Base-by-base conservation (phyloP, 768 basidiomycete genomes). In the Collybiopsis confluens region DNA sequence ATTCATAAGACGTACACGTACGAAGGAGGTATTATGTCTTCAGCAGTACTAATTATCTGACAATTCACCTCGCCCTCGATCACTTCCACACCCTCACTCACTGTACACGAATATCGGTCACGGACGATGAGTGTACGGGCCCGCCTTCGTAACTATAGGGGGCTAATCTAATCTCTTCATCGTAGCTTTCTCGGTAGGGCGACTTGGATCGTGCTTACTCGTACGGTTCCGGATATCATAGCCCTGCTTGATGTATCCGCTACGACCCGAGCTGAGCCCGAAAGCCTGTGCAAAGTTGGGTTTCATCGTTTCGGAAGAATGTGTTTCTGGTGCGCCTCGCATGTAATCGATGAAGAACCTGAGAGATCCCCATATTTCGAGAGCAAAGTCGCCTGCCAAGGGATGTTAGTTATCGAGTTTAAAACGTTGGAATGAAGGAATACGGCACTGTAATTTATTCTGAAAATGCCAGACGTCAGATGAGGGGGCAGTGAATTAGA, bases 351-450 rank as follows among this genome's bases (percentile, higher is more conserved):
- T 48, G 64, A 79, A 84, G 69, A 78, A 87, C 55, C 65, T 68
- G 54, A 81, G 35, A 8, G 83, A 82, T 33, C 67, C 65, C 26
- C 63, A 62, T 23, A 85, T 83, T 64, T 87, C 86, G 43, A 71
- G 18, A 7, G 65, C 49, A 61, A 86, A 86, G 62, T 87, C 85
- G 54, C 65, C 80, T 81, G 53, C 30, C n/a, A n/a, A n/a, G n/a
- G 45, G 23, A 37, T 36, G 16, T 27, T 15, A 20, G 20, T 18
- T n/a, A n/a, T n/a, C n/a, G n/a, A n/a, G 46, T 16, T 37, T 23
- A 50, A 20, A 35, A 13, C 16, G 18, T 48, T 15, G 33, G 23
- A 40, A 27, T 41, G 27, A 28, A 44, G n/a, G 38, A 40, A 15
- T 26, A 11, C 18, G 16, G 16, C 7, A 70, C 69, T 61, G 55